These are phyloP conservation scores for Leccinum disarticulatum DNA, from an alignment of 768 basidiomycete species.

Conservation along the genomic window DNA sequence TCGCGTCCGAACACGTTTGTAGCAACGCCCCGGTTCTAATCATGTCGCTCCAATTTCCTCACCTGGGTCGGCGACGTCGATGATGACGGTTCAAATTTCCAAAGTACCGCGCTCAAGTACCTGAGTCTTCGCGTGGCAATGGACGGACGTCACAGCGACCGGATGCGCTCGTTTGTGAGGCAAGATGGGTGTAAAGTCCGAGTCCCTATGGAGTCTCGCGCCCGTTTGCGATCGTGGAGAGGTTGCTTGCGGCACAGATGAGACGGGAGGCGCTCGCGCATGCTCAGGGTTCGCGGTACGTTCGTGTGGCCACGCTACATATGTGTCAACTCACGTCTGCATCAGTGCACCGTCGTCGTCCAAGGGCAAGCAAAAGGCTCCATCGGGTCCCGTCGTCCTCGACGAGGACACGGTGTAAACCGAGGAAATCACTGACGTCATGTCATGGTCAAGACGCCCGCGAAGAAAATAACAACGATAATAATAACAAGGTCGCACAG, in stretches of 20 bases:
- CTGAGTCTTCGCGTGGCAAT: too few relatives aligned
- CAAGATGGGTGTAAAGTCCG: too few relatives aligned
- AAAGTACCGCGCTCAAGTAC: too few relatives aligned
- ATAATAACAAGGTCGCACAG: background rate
- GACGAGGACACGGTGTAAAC: slow-evolving; percentile 81
- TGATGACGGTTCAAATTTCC: too few relatives aligned
- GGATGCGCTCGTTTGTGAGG: too few relatives aligned
- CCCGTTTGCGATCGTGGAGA: slow-evolving; percentile 64
- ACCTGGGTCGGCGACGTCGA: too few relatives aligned
- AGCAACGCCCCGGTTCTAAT: too few relatives aligned
- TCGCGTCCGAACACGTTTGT: too few relatives aligned
- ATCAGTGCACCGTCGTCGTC: slow-evolving; percentile 21
- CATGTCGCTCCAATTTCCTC: too few relatives aligned
- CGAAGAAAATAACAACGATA: slow-evolving; percentile 20
- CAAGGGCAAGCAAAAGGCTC: slow-evolving; percentile 48
- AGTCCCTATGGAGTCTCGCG: too few relatives aligned
- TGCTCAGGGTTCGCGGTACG: slow-evolving; percentile 38
- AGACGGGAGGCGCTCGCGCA: slow-evolving; percentile 83
- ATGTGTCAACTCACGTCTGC: background rate
- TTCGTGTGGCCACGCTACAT: background rate
- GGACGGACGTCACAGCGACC: too few relatives aligned
- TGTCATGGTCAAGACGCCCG: slow-evolving; percentile 49
- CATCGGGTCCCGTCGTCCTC: slow-evolving; percentile 49
- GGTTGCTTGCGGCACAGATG: slow-evolving; percentile 90
- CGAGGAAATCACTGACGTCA: slow-evolving; percentile 71